Base-by-base conservation (phyloP, 805 yeast species). In the Candida silvatica region DNA sequence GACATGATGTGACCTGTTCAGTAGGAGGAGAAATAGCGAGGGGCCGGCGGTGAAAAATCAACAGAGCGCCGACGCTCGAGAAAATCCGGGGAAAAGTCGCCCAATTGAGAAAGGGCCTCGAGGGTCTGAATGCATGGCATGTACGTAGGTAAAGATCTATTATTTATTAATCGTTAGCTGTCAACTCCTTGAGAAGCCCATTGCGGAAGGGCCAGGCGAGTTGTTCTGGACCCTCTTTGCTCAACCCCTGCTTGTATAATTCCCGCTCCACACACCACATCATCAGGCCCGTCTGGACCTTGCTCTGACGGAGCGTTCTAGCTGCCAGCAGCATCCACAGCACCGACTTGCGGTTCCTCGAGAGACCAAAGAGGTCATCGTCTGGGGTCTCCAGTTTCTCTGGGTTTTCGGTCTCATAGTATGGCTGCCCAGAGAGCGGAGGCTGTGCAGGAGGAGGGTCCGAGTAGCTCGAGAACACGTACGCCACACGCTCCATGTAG, bases 281-380 rank as follows among this genome's bases (percentile, higher is more conserved):
- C 16, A 54, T 30, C 2, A 52, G 18, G n/a, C 36, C 39, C 3
- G 47, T 47, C 34, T 57, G 59, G 3, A 43, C 32, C 1, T 58
- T 53, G 6, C 25, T 38, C 3, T 56, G 56, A 33, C 67, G 66
- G 81, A 95, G 77, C 49, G 81, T 83, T 37, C 71, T 71, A 5
- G 86, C 80, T 0, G 95, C 78, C 19, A 87, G 52, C 19, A 87
- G 52, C 44, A 70, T 68, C 85, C 95, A 87, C 20, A 88, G 64
- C 0, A 84, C 74, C 1, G 87, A 74, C 51, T 86, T 86, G 36
- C 97, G 67, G 34, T 58, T 58, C 38, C 94, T 63, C 2, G 81
- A 72, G 16, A 74, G 53, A 0, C 90, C 78, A 25, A 69, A 51
- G 0, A 65, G 60, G 4, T 62, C 58, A 34, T 66, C 50, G 23